phyloP scores from a whole-genome alignment of 1,139 yeast species.

The Saccharomycopsis phalli region DNA sequence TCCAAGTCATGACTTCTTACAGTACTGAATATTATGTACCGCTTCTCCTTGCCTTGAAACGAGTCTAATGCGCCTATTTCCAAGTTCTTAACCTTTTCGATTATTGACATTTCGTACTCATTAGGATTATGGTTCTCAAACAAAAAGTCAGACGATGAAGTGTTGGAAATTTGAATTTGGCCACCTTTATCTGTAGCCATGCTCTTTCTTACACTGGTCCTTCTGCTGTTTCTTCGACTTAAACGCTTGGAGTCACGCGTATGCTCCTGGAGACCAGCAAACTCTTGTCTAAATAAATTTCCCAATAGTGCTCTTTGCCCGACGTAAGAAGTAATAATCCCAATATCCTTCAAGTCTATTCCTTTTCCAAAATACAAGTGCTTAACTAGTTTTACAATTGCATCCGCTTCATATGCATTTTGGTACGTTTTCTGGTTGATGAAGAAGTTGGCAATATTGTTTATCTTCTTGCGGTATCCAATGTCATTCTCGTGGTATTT shows the following conservation, averaged over 20 bases:
- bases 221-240: slow-evolving; percentile 1
- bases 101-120: slow-evolving; percentile 16
- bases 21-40: slow-evolving; percentile 16
- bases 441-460: slow-evolving; percentile 17
- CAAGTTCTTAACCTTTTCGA: slow-evolving; percentile 10
- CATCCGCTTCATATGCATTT: slow-evolving; percentile 14
- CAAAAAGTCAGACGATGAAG: slow-evolving; percentile 12
- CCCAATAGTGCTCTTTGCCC: slow-evolving; percentile 19
- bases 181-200: background rate
- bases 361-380: slow-evolving; percentile 5
- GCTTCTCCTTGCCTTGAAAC: slow-evolving; percentile 18
- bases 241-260: slow-evolving; percentile 1
- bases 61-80: slow-evolving; percentile 19
- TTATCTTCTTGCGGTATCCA: slow-evolving; percentile 17
- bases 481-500: slow-evolving; percentile 12
- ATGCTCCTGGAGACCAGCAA: background rate
- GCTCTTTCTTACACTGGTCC: background rate
- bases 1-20: slow-evolving; percentile 9
- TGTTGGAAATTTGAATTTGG: background rate
- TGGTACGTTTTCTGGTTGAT: slow-evolving; percentile 18
- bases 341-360: slow-evolving; percentile 16
- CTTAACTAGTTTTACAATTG: slow-evolving; percentile 10
- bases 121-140: slow-evolving; percentile 19
- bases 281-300: slow-evolving; percentile 12
- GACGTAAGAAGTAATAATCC: slow-evolving; percentile 17